Percentiles rank a stretch among this genome's conserved stretches.
phyloP scores from a whole-genome alignment of 208 protist species.

The Angomonas ambiguus region DNA sequence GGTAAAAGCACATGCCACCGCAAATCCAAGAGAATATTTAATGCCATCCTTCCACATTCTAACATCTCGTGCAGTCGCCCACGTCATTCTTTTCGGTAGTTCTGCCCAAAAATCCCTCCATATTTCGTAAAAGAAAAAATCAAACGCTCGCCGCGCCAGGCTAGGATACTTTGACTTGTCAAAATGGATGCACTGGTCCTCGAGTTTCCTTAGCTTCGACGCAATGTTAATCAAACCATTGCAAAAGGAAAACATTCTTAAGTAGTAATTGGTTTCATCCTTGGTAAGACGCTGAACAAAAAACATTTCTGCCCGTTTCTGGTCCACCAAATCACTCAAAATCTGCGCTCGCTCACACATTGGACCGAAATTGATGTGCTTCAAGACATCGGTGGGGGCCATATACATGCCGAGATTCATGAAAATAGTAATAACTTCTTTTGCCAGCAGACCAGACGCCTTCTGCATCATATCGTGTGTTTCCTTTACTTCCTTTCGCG shows the following conservation, averaged over 20 bases:
- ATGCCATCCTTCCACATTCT: slow-evolving; percentile 68
- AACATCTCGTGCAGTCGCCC: slow-evolving; percentile 55
- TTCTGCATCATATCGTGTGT: slow-evolving; percentile 24
- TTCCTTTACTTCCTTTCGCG: slow-evolving; percentile 17
- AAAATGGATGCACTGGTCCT: slow-evolving; percentile 38
- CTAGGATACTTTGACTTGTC: slow-evolving; percentile 46
- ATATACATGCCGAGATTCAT: slow-evolving; percentile 26
- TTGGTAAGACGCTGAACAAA: slow-evolving; percentile 21
- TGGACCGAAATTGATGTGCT: slow-evolving; percentile 27
- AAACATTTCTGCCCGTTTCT: slow-evolving; percentile 26
- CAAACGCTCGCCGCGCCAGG: slow-evolving; percentile 22
- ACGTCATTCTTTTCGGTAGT: slow-evolving; percentile 48
- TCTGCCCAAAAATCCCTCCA: slow-evolving; percentile 63
- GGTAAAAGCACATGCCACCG: slow-evolving; percentile 31
- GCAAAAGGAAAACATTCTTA: slow-evolving; percentile 2
- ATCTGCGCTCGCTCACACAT: slow-evolving; percentile 26
- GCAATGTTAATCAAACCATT: slow-evolving; percentile 41
- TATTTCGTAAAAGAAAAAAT: slow-evolving; percentile 66
- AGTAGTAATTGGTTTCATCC: slow-evolving; percentile 38
- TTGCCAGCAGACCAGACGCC: background rate
- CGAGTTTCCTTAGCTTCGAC: slow-evolving; percentile 38
- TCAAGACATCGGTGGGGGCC: slow-evolving; percentile 29
- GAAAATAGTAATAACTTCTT: slow-evolving; percentile 40
- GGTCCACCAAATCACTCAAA: slow-evolving; percentile 30
- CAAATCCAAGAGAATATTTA: slow-evolving; percentile 48